These are phyloP conservation scores for Shiraia sp. DNA, from an alignment of 2,329 filamentous ascomycete genomes.

Conservation along the genomic window DNA sequence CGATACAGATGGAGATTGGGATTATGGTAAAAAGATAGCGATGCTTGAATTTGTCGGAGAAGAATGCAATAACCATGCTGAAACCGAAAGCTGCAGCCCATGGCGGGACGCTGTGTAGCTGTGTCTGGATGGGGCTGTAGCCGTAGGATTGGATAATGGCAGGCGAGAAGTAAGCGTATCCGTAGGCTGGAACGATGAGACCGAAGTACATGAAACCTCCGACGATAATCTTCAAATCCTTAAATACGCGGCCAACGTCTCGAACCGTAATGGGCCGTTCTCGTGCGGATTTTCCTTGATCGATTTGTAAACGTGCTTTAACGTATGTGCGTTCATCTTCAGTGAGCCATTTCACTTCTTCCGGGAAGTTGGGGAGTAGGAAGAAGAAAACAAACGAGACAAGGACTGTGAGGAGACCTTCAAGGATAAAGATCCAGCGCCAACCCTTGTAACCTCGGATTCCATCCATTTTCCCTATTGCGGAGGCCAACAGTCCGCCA, in stretches of 20 bases:
- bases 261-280: constrained; percentile 49
- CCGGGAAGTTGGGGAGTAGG: constrained; percentile 54
- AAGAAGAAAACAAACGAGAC: constrained; percentile 54
- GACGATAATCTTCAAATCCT: constrained; percentile 53
- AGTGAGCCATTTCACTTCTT: constrained; percentile 53
- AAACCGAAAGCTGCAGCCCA: constrained; percentile 78
- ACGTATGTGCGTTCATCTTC: constrained; percentile 53
- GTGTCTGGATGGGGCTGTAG: constrained; percentile 58
- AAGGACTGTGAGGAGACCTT: constrained; percentile 51
- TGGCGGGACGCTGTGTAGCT: constrained; percentile 59
- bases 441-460: constrained; percentile 70
- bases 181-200: constrained; percentile 46
- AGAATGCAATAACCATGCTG: constrained; percentile 72
- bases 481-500: constrained; percentile 80
- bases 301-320: constrained; percentile 50
- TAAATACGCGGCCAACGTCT: constrained; percentile 53
- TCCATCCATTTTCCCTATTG: constrained; percentile 85
- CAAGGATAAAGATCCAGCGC: constrained; percentile 84
- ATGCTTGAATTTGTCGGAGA: constrained; percentile 73
- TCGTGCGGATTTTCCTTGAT: constrained; percentile 52
- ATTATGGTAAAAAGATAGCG: constrained; percentile 74
- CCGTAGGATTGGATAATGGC: constrained; percentile 55
- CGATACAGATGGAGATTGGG: constrained; percentile 69
- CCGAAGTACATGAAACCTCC: constrained; percentile 59
- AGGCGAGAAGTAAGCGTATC: constrained; percentile 54